phyloP scores from a whole-genome alignment of 495 filamentous ascomycete species.

The Tetracladium marchalianum region DNA sequence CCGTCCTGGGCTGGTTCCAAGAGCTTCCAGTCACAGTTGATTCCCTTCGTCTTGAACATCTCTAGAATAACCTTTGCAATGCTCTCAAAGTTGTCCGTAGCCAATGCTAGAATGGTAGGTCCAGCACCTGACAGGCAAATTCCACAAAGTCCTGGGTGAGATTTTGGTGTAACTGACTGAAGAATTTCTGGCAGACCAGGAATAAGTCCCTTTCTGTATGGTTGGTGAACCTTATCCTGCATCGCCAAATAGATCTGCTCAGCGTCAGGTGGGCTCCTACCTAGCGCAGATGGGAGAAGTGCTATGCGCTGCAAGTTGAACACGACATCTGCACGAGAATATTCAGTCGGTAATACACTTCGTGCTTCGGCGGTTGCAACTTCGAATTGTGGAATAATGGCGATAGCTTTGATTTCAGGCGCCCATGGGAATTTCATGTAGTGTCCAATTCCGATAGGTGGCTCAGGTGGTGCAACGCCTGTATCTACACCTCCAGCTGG shows the following conservation, averaged over 20 bases:
- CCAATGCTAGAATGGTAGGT: conserved; percentile 86
- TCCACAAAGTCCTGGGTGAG: conserved; percentile 79
- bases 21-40: conserved; percentile 77
- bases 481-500: conserved; percentile 84
- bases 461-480: conserved; percentile 69
- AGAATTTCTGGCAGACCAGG: conserved; percentile 88
- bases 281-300: conserved; percentile 75
- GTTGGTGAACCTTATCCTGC: conserved; percentile 97
- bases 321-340: conserved; percentile 69
- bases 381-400: conserved; percentile 90
- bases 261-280: conserved; percentile 79
- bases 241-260: conserved; percentile 91
- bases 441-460: conserved; percentile 84
- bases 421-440: conserved; percentile 90
- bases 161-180: conserved; percentile 69
- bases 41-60: conserved; percentile 56
- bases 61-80: conserved; percentile 71
- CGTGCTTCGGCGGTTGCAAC: conserved; percentile 83
- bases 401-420: conserved; percentile 85
- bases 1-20: conserved; percentile 82
- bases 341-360: conserved; percentile 65
- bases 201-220: conserved; percentile 79
- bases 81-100: conserved; percentile 73
- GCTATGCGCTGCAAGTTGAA: conserved; percentile 93
- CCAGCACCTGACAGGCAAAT: conserved; percentile 91